Percentiles rank a stretch among this genome's conserved stretches.
phyloP scores from a whole-genome alignment of 192 early-diverging fungal genomes.

The Coemansia sp. region DNA sequence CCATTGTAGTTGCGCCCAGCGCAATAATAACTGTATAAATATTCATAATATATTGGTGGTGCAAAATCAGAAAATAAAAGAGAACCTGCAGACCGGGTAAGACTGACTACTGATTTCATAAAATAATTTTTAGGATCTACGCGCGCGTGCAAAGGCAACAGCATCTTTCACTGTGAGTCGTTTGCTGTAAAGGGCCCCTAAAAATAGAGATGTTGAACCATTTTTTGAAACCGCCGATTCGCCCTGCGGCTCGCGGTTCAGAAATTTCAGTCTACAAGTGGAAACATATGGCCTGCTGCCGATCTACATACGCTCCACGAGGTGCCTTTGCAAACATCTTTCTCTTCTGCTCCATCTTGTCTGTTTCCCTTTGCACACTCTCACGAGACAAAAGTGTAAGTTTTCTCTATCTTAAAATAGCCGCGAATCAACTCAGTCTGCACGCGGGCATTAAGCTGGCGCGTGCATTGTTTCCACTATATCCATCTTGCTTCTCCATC shows the following conservation, averaged over 20 bases:
- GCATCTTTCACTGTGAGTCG: background rate
- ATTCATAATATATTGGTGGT: background rate
- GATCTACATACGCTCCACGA: background rate
- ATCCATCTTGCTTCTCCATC: background rate
- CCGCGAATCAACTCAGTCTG: background rate
- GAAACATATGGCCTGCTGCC: background rate
- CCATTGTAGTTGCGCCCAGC: constrained; percentile 6
- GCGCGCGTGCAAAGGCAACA: background rate
- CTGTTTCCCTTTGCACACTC: background rate
- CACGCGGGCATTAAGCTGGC: constrained; percentile 1
- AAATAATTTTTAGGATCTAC: constrained; percentile 1
- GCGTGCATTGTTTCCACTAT: background rate
- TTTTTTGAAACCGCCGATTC: background rate
- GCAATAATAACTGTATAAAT: background rate
- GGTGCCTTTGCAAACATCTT: background rate
- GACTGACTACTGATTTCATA: background rate
- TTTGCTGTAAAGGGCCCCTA: background rate
- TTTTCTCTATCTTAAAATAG: background rate
- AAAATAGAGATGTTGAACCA: background rate
- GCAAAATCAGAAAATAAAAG: background rate
- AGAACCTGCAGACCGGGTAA: background rate
- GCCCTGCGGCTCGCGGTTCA: background rate
- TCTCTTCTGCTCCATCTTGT: background rate
- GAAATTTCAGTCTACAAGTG: background rate
- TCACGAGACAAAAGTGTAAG: background rate